These are phyloP conservation scores for Comarum palustre DNA, from an alignment of 306 rosid species.

Conservation along the genomic window DNA sequence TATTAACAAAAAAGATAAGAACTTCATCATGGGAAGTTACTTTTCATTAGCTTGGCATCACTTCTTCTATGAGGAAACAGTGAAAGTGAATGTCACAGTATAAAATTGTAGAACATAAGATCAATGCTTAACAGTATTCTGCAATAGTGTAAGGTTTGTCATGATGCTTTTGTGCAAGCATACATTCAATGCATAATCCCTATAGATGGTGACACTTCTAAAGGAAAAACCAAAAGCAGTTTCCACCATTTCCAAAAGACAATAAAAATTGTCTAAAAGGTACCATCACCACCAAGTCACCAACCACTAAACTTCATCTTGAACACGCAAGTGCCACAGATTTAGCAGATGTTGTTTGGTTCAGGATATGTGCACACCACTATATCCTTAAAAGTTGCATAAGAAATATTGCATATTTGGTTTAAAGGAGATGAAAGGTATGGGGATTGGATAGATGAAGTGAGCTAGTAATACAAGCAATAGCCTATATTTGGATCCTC, in stretches of 20 bases:
- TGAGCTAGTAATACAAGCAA: background rate
- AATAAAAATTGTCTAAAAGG: background rate
- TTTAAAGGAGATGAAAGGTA: background rate
- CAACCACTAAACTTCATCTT: background rate
- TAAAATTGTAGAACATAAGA: background rate
- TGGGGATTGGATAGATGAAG: background rate
- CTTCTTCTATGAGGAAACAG: background rate
- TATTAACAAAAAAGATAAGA: background rate
- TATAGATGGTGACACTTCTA: background rate
- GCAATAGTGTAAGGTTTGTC: background rate
- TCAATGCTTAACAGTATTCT: background rate
- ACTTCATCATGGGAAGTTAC: background rate
- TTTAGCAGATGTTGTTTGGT: background rate
- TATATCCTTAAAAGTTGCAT: background rate
- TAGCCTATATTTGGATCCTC: background rate
- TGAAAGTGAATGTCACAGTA: background rate
- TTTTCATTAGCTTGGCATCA: background rate
- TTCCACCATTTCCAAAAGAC: background rate
- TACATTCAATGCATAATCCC: background rate
- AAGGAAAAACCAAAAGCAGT: background rate
- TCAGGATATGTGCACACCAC: background rate
- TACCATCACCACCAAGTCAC: background rate
- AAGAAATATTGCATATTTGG: background rate
- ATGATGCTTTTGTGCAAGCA: background rate
- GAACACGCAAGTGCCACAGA: conserved; percentile 13